These are phyloP conservation scores for Schoenoplectus triqueter DNA, from an alignment of 202 grass and related monocot genomes.

Conservation along the genomic window DNA sequence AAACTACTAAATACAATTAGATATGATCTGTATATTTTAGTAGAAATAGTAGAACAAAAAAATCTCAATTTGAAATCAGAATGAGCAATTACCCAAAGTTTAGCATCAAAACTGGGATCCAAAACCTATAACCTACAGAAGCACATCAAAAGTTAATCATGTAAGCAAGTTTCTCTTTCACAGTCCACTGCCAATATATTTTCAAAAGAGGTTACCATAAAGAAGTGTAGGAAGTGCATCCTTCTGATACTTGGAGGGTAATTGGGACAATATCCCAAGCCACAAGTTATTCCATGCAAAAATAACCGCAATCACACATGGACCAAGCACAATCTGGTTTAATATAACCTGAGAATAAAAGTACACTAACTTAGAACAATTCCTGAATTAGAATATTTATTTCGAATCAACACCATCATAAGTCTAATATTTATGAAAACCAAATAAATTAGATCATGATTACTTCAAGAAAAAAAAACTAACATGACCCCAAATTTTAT, in stretches of 20 bases:
- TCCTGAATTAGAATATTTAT: background rate
- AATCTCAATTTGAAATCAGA: slow-evolving; percentile 16
- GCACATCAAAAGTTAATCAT: slow-evolving; percentile 26
- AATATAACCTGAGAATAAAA: slow-evolving; percentile 71
- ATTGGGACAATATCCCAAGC: slow-evolving; percentile 78
- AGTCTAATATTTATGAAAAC: background rate
- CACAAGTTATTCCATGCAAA: slow-evolving; percentile 99
- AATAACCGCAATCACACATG: slow-evolving; percentile 90
- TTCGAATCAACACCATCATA: background rate
- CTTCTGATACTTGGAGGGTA: slow-evolving; percentile 85
- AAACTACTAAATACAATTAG: background rate
- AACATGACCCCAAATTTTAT: background rate
- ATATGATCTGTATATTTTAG: background rate
- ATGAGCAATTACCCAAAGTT: slow-evolving; percentile 76
- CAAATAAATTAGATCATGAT: background rate
- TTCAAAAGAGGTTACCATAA: slow-evolving; percentile 55
- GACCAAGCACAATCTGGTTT: slow-evolving; percentile 90
- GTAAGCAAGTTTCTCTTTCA: background rate
- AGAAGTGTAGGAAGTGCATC: slow-evolving; percentile 93
- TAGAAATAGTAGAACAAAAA: background rate
- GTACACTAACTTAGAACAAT: slow-evolving; percentile 16
- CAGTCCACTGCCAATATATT: background rate
- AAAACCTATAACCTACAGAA: slow-evolving; percentile 87
- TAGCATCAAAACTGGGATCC: slow-evolving; percentile 84
- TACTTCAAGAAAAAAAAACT: background rate